These are phyloP conservation scores for Grosmannia serpens DNA, from an alignment of 2,329 filamentous ascomycete species.

Conservation along the genomic window DNA sequence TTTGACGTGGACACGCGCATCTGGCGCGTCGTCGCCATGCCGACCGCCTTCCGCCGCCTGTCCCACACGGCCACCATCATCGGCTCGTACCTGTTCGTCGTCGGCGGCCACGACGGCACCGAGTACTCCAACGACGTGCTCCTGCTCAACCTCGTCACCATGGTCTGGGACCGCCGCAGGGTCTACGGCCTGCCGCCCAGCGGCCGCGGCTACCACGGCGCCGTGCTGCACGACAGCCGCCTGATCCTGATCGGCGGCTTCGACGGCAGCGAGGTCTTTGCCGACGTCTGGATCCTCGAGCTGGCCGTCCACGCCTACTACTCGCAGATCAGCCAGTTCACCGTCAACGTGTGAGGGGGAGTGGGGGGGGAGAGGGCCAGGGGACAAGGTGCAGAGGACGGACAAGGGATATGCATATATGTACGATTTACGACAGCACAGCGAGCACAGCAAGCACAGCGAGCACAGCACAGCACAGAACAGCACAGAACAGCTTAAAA, in stretches of 20 bases:
- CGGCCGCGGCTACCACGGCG: conserved; percentile 55
- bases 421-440: too few species aligned
- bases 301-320: conserved; percentile 61
- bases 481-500: too few species aligned
- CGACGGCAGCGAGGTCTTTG: conserved; percentile 56
- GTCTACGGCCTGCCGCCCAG: conserved; percentile 53
- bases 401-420: neutral
- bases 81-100: conserved; percentile 57
- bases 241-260: conserved; percentile 56
- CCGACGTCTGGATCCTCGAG: conserved; percentile 56
- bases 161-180: conserved; percentile 59
- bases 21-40: conserved; percentile 49
- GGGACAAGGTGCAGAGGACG: neutral
- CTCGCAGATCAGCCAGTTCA: conserved; percentile 63
- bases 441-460: too few species aligned
- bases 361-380: neutral
- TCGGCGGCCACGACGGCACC: conserved; percentile 58
- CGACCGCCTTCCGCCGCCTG: conserved; percentile 50
- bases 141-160: conserved; percentile 58
- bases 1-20: conserved; percentile 53
- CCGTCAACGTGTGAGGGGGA: conserved; percentile 46
- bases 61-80: conserved; percentile 60
- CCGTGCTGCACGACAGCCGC: conserved; percentile 53
- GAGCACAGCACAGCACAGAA: too few species aligned
- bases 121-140: conserved; percentile 61